Evolutionary conservation across 306 rosid species (phyloP), one percentile per base, ranked within the genome.

Genomic region (Begonia peltatifolia): DNA sequence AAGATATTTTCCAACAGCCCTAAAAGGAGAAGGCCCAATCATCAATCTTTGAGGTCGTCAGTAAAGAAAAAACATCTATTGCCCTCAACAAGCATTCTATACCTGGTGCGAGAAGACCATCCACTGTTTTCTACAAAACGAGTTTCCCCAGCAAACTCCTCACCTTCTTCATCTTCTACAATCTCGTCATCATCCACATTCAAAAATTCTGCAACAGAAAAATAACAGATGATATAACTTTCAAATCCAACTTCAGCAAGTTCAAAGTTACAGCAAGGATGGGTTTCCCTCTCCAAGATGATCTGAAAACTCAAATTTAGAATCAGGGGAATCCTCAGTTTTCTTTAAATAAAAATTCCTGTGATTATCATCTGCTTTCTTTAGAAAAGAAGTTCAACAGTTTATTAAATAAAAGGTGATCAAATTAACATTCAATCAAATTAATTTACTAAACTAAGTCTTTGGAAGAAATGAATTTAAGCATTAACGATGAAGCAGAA

Each of bases 21-120:
- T 78, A 68, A 16, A 70, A 55, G 64, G 38, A 62, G 51, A 49
- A 52, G 61, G 38, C 38, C 7, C 38, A 30, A 30, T 30, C 38
- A 30, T 30, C 38, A 30, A 30, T 30, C 38, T 30, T 30, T 30
- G 1, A 30, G 8, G 38, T 30, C 38, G 23, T 20, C 23, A 4
- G 38, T 30, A 30, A 30, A 30, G 38, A 30, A 30, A 30, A 30
- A 30, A 30, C 38, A 30, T 7, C 6, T 30, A 30, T 5, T 30
- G 9, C 38, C 38, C 38, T 30, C 38, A 0, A 30, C 9, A 30
- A 7, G 38, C 38, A 30, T 30, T 59, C 65, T 80, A 61, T 14
- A 81, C 99, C 99, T 83, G 74, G 96, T 87, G 25, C 99, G 92
- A 55, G 94, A 92, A 70, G 99, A 92, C 99, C 99, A 92, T 68